These are phyloP conservation scores for Backusella liffmaniae DNA, from an alignment of 192 early-diverging fungal genomes.

Conservation along the genomic window DNA sequence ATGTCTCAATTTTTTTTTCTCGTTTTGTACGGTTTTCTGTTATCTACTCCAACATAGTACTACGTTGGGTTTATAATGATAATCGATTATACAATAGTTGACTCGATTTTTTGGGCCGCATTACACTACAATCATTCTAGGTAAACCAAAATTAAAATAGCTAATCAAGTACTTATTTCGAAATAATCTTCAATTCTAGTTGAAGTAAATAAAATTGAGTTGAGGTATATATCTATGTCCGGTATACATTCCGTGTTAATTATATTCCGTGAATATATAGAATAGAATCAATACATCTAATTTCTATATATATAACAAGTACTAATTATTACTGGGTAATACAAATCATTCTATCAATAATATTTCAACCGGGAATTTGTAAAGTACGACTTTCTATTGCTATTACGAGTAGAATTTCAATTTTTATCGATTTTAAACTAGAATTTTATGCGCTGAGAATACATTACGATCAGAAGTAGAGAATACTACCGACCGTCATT, in stretches of 20 bases:
- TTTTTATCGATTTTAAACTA: background rate
- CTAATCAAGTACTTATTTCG: background rate
- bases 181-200: background rate
- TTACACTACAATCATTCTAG: background rate
- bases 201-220: background rate
- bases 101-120: background rate
- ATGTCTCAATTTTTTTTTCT: background rate
- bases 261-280: background rate
- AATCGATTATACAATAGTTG: background rate
- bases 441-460: background rate
- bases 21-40: background rate
- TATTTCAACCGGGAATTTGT: background rate
- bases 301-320: background rate
- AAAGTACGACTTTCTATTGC: background rate
- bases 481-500: no score
- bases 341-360: background rate
- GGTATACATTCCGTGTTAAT: no score
- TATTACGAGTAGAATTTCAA: background rate
- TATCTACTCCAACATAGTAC: background rate
- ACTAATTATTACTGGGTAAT: background rate
- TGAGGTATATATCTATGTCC: background rate
- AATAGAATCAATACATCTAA: background rate
- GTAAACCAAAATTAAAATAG: background rate
- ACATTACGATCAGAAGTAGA: background rate
- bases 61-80: background rate